Evolutionary conservation across 2,329 filamentous ascomycete species (phyloP).

Genomic region (Colletotrichum tofieldiae): DNA sequence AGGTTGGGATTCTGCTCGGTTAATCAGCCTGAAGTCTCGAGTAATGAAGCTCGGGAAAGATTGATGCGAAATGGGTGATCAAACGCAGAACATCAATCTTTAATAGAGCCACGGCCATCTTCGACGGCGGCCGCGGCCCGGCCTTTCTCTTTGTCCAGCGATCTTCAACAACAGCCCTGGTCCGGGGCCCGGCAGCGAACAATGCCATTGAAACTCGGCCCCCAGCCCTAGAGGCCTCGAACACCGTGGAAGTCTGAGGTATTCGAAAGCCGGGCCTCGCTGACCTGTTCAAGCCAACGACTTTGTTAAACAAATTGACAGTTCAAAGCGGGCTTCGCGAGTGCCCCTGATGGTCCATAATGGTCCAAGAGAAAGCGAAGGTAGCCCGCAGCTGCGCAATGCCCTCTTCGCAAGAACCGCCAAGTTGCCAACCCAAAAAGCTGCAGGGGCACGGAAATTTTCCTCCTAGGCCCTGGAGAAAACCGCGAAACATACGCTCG

Average conservation of each 20-base stretch:
- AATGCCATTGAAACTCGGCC: conserved; percentile 18
- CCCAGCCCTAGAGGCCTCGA: background rate
- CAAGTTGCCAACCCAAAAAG: too few species aligned
- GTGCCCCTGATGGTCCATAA: background rate
- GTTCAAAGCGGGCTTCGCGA: background rate
- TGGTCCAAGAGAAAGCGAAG: background rate
- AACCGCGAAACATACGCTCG: background rate
- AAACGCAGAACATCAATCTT: background rate
- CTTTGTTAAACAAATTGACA: background rate
- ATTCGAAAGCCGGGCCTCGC: background rate
- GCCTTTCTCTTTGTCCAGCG: conserved; percentile 16
- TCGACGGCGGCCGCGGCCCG: background rate
- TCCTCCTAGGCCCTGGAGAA: background rate
- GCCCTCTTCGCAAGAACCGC: too few species aligned
- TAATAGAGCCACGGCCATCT: background rate
- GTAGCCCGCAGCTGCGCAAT: too few species aligned
- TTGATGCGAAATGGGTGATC: background rate
- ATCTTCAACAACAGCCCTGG: background rate
- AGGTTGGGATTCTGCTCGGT: background rate
- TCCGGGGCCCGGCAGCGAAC: background rate
- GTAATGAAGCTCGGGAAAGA: too few species aligned
- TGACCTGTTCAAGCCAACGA: background rate
- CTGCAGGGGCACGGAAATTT: too few species aligned
- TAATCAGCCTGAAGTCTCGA: background rate
- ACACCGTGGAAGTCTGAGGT: background rate